Percentiles rank a stretch among this genome's conserved stretches.
Conservation (phyloP, 441 rosid genomes). For the Populus hybrid region DNA sequence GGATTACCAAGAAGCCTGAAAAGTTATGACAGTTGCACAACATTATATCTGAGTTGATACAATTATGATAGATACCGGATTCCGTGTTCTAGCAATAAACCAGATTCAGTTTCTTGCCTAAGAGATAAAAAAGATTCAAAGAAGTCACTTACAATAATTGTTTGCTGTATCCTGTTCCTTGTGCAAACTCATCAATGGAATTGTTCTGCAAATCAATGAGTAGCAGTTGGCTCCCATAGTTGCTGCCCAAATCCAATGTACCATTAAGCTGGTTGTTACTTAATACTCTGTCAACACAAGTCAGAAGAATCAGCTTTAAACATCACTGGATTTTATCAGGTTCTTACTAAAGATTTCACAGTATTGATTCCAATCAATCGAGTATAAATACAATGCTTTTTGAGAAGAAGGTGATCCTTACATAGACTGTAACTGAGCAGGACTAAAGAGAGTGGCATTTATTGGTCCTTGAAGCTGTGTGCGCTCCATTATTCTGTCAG, state of each 20-base stretch:
- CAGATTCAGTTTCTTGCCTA: not conserved
- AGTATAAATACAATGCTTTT: not conserved
- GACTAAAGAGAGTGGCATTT: not conserved
- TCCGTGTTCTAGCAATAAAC: not conserved
- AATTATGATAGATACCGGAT: not conserved
- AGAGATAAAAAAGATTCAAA: not conserved
- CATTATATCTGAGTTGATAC: not conserved
- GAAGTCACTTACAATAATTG: slow-evolving; percentile 35
- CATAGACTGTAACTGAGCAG: not conserved
- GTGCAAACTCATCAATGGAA: slow-evolving; percentile 13
- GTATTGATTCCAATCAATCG: not conserved
- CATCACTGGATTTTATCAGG: not conserved
- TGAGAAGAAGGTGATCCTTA: not conserved
- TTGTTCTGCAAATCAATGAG: slow-evolving; percentile 48
- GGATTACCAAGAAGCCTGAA: slow-evolving; percentile 54
- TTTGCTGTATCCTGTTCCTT: slow-evolving; percentile 12
- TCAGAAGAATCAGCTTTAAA: not conserved
- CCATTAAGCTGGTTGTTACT: slow-evolving; percentile 42
- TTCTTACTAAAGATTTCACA: not conserved
- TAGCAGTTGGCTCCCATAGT: slow-evolving; percentile 38
- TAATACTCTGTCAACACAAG: slow-evolving; percentile 32
- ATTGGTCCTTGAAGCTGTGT: slow-evolving; percentile 1
- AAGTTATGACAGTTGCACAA: not conserved
- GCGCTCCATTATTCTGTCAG: slow-evolving; percentile 1
- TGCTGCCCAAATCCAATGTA: slow-evolving; percentile 43